These are phyloP conservation scores for Epichloe hybrida DNA, from an alignment of 2,329 filamentous ascomycete species.

Conservation along the genomic window DNA sequence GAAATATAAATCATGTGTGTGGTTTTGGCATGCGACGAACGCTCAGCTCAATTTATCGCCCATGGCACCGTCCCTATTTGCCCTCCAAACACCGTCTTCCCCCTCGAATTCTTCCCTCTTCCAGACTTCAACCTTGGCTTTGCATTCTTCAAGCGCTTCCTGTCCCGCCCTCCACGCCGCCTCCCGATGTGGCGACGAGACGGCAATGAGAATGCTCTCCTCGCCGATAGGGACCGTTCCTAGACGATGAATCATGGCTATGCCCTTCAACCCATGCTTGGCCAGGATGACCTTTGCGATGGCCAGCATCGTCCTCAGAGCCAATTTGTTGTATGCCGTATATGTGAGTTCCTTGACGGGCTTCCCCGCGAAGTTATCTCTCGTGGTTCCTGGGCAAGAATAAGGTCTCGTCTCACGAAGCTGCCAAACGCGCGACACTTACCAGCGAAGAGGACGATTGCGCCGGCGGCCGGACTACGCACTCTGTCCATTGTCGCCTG, in stretches of 20 bases:
- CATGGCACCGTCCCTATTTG: constrained; percentile 61
- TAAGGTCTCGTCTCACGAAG: constrained; percentile 6
- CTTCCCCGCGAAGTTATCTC: constrained; percentile 58
- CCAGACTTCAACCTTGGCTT: constrained; percentile 85
- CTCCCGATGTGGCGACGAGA: constrained; percentile 69
- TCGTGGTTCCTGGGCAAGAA: constrained; percentile 50
- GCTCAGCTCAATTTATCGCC: constrained; percentile 32
- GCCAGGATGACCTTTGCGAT: constrained; percentile 46
- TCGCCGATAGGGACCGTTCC: constrained; percentile 81
- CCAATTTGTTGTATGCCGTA: constrained; percentile 57
- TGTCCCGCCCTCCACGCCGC: constrained; percentile 82
- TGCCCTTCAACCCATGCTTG: constrained; percentile 54
- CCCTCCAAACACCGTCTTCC: constrained; percentile 71
- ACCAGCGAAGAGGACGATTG: constrained; percentile 67
- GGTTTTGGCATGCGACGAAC: not conserved
- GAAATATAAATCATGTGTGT: too few relatives aligned
- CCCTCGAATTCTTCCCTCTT: constrained; percentile 80
- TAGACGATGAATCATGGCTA: constrained; percentile 73
- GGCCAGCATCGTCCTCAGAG: constrained; percentile 51
- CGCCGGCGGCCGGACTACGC: constrained; percentile 58
- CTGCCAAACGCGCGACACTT: constrained; percentile 10
- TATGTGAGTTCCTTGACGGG: constrained; percentile 66
- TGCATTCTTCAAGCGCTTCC: constrained; percentile 77
- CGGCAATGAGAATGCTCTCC: constrained; percentile 82
- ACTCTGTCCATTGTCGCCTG: constrained; percentile 49